These are phyloP conservation scores for Cordyceps javanica DNA, from an alignment of 2,329 filamentous ascomycete species.

Conservation along the genomic window DNA sequence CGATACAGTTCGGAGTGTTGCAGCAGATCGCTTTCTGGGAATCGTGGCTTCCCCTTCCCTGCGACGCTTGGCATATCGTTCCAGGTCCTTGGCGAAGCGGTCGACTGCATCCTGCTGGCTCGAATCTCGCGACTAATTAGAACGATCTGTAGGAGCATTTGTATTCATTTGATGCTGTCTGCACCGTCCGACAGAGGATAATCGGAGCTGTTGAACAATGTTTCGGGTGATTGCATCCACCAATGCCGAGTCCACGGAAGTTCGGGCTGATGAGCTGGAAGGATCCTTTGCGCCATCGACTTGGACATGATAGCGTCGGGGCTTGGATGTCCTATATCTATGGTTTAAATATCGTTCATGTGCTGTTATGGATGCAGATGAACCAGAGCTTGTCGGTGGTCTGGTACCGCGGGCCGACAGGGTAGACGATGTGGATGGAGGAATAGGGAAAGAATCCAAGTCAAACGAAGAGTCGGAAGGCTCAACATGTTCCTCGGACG, in stretches of 20 bases:
- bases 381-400: not conserved
- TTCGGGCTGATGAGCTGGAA: slow-evolving; percentile 22
- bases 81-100: slow-evolving; percentile 27
- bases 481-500: not conserved
- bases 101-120: slow-evolving; percentile 38
- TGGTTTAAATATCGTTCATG: not conserved
- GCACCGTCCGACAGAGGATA: slow-evolving; percentile 28
- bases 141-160: not conserved
- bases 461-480: slow-evolving; percentile 18
- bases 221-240: slow-evolving; percentile 40
- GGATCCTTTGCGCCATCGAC: slow-evolving; percentile 7
- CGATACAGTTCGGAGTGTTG: slow-evolving; percentile 44
- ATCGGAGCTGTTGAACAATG: slow-evolving; percentile 38
- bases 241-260: slow-evolving; percentile 31
- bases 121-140: slow-evolving; percentile 33
- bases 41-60: not conserved
- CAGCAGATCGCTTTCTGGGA: slow-evolving; percentile 27
- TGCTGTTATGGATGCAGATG: not conserved
- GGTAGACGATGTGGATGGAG: slow-evolving; percentile 14
- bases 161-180: not conserved
- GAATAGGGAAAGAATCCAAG: slow-evolving; percentile 20
- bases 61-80: slow-evolving; percentile 22
- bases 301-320: not conserved
- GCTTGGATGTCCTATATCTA: not conserved
- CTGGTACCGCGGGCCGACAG: not conserved